Conservation (phyloP, 306 rosid species). For the Lathyrus oleraceus region DNA sequence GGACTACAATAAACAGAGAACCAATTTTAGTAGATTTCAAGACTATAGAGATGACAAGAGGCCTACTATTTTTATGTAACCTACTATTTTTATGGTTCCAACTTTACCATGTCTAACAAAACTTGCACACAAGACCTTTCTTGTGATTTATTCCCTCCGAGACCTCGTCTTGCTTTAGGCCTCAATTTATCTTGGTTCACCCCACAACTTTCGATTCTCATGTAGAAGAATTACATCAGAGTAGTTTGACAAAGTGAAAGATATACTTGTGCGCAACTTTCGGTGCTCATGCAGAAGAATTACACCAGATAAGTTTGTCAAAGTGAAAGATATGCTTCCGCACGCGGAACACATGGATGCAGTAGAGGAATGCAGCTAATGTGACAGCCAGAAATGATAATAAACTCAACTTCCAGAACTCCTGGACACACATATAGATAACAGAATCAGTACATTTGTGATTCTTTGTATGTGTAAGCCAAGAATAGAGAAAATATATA, state of each 20-base stretch:
- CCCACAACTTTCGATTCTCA: background rate
- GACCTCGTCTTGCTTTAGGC: background rate
- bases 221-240: slow-evolving; percentile 1
- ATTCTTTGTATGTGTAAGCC: background rate
- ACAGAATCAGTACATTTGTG: background rate
- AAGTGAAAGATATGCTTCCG: slow-evolving; percentile 69
- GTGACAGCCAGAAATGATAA: slow-evolving; percentile 67
- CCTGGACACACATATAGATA: slow-evolving; percentile 45
- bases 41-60: too few species aligned
- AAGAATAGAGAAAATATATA: background rate
- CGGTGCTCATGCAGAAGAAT: slow-evolving; percentile 2
- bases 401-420: slow-evolving; percentile 67
- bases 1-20: too few species aligned
- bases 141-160: background rate
- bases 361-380: slow-evolving; percentile 65
- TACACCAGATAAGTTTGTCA: slow-evolving; percentile 32
- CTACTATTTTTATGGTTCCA: background rate
- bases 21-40: too few species aligned
- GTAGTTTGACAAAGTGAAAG: slow-evolving; percentile 55
- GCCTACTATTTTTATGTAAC: too few species aligned
- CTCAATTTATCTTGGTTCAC: background rate
- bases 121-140: background rate
- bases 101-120: background rate
- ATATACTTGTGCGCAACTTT: slow-evolving; percentile 46
- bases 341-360: slow-evolving; percentile 53